A percentile compares a stretch with the other conserved stretches of the same genome.
phyloP scores from a whole-genome alignment of 495 filamentous ascomycete species.

The Podospora bellae-mahoneyi region DNA sequence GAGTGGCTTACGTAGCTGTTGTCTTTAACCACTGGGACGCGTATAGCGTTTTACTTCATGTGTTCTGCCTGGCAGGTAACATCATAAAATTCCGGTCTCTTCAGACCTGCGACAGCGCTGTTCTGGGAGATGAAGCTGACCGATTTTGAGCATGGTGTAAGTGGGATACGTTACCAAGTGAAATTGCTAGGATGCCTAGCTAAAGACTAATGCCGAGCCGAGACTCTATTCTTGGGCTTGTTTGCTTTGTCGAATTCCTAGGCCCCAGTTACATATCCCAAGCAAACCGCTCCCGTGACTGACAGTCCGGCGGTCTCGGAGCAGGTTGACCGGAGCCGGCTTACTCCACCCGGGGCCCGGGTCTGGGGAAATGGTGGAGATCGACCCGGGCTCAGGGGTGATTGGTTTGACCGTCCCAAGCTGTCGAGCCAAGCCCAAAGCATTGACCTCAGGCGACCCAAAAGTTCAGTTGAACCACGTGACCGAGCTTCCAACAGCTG shows the following conservation, averaged over 20 bases:
- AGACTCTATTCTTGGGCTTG: neutral
- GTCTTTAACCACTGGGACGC: neutral
- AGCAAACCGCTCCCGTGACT: neutral
- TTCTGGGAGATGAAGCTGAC: neutral
- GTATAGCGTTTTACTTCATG: neutral
- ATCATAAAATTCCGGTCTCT: neutral
- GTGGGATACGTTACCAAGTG: neutral
- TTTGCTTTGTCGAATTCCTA: neutral
- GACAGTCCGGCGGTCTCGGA: neutral
- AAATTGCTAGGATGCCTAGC: neutral
- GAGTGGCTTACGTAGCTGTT: neutral
- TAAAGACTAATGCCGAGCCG: neutral
- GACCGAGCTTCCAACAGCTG: constrained; percentile 10
- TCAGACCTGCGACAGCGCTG: neutral
- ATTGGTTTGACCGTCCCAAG: constrained; percentile 6
- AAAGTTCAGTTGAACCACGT: constrained; percentile 10
- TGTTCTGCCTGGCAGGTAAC: neutral
- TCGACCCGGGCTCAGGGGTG: neutral
- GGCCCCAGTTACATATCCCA: neutral
- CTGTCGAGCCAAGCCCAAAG: neutral
- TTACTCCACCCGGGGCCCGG: constrained; percentile 6
- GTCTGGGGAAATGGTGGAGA: constrained; percentile 10
- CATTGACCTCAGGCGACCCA: neutral
- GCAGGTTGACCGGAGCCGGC: neutral
- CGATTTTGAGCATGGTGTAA: neutral